Evolutionary conservation across 1,284 basidiomycete genomes (phyloP), one percentile per base, ranked within the genome.

Genomic region (Sanghuangporus sanghuang): DNA sequence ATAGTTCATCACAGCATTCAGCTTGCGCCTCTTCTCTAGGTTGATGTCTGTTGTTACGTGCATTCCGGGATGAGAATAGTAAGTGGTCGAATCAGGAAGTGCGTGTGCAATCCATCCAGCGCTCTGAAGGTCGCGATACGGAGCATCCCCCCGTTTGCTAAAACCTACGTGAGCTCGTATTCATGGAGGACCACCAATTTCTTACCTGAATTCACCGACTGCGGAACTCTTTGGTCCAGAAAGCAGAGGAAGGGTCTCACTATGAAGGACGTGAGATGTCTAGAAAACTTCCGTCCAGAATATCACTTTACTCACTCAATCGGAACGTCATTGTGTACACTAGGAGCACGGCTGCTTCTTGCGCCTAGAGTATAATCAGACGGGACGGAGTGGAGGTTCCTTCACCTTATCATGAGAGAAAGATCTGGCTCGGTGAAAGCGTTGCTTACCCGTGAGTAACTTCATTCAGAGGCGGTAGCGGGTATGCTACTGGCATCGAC

Each of bases 11-110:
- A 90, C 78, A 0, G 77, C 77, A 21, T 81, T 77, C 18, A 89
- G 75, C 61, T 77, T 77, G 50, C 75, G 76, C 56, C 80, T 67
- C 56, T 76, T 77, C 44, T 85, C 80, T 57, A 92, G 72, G 67
- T 90, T 83, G 56, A 86, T 74, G 69, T 92, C 89, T 14, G 87
- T 87, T 21, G 83, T 83, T 58, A 86, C 77, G 46, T 78, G 81
- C 52, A 79, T 73, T 6, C 78, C 81, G 2, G 81, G 79, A 67
- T 90, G 86, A 46, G 82, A 79, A 68, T 85, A 92, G 73, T 92
- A 92, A 42, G 80, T 75, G 3, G 81, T 75, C 18, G 82, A 82
- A 68, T 91, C 87, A 0, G 90, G 89, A 11, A 92, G 81, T 8
- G 80, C 76, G 70, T 87, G 84, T 69, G 87, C 86, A 50, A 81